These are phyloP conservation scores for Penicillium waksmanii DNA, from an alignment of 495 filamentous ascomycete species.

Conservation along the genomic window DNA sequence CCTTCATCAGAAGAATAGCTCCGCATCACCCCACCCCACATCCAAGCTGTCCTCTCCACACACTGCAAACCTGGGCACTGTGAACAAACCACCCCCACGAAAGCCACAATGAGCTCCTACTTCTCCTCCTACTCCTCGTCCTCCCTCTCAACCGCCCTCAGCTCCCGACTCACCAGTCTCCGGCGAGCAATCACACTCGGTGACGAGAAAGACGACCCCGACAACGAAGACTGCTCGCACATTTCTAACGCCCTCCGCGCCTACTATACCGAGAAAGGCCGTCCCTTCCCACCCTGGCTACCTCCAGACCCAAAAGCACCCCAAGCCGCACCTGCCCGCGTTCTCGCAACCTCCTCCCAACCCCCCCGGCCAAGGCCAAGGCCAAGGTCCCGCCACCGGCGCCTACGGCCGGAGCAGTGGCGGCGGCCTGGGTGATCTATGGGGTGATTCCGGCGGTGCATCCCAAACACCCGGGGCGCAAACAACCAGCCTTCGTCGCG, in stretches of 20 bases:
- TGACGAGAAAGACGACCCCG: conserved; percentile 72
- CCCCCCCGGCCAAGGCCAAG: conserved; percentile 55
- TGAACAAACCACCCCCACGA: background rate
- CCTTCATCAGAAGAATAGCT: conserved; percentile 22
- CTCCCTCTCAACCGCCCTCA: conserved; percentile 74
- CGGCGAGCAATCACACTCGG: conserved; percentile 80
- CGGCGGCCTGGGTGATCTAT: conserved; percentile 75
- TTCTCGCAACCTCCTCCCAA: conserved; percentile 56
- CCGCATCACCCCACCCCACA: conserved; percentile 31
- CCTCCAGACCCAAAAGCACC: conserved; percentile 81
- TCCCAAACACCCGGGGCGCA: conserved; percentile 49
- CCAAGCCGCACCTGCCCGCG: conserved; percentile 55
- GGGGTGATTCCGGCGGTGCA: conserved; percentile 66
- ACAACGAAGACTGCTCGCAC: conserved; percentile 93
- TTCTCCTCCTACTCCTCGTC: conserved; percentile 69
- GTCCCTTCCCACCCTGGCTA: conserved; percentile 85
- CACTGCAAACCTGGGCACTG: background rate
- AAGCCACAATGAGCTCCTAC: conserved; percentile 71
- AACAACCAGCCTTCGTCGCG: conserved; percentile 59
- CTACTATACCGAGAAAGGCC: conserved; percentile 90
- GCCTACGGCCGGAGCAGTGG: conserved; percentile 40
- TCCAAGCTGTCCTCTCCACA: conserved; percentile 23
- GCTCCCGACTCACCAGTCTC: conserved; percentile 77
- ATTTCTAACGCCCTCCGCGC: conserved; percentile 92
- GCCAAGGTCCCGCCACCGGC: conserved; percentile 26